phyloP scores from a whole-genome alignment of 139 green algal species.

The Chlamydomonas sp. region DNA sequence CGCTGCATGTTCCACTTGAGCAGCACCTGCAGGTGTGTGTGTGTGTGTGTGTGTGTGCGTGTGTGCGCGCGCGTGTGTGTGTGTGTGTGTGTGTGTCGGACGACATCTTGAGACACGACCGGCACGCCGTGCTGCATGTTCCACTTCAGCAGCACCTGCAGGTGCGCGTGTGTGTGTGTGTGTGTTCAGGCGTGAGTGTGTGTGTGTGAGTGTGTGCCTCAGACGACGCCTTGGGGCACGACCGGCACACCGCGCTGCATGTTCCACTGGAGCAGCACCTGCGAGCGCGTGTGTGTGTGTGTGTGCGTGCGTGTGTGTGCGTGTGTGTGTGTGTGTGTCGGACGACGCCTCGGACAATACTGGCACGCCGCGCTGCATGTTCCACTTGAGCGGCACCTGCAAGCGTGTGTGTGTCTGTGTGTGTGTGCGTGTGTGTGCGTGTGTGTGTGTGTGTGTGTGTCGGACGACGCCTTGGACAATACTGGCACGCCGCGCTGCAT shows the following conservation, averaged over 20 bases:
- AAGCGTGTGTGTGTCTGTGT: not conserved
- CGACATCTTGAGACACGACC: slow-evolving; percentile 60
- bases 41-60: not conserved
- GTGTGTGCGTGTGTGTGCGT: not conserved
- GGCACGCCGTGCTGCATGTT: slow-evolving; percentile 75
- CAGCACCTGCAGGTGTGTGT: slow-evolving; percentile 52
- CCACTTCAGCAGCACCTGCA: slow-evolving; percentile 74
- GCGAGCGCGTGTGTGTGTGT: slow-evolving; percentile 14
- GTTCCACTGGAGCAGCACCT: slow-evolving; percentile 79
- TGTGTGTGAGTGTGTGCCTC: not conserved
- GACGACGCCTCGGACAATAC: slow-evolving; percentile 54
- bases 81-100: not conserved
- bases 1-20: slow-evolving; percentile 81
- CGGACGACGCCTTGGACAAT: slow-evolving; percentile 50
- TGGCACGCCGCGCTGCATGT: slow-evolving; percentile 71
- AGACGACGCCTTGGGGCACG: slow-evolving; percentile 50
- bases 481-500: slow-evolving; percentile 73
- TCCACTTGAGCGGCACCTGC: slow-evolving; percentile 77
- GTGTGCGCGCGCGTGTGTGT: not conserved
- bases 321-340: not conserved
- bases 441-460: not conserved
- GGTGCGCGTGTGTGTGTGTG: not conserved
- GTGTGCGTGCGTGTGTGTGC: not conserved
- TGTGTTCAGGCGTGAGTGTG: not conserved
- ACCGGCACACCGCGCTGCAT: slow-evolving; percentile 73